Conservation (phyloP, 768 basidiomycete species). For the Kondoa subrosea region DNA sequence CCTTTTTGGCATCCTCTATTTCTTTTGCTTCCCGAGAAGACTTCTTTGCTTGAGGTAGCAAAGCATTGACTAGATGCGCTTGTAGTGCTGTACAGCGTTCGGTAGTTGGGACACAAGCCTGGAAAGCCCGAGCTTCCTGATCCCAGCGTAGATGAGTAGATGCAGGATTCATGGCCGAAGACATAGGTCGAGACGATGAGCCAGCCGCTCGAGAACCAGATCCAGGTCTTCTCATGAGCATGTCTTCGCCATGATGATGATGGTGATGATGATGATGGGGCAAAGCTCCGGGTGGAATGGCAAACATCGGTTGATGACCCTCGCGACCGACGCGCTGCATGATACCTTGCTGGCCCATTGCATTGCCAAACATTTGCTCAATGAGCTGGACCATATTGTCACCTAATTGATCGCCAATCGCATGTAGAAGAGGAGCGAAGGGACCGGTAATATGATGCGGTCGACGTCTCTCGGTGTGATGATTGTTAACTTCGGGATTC, state of each 20-base stretch:
- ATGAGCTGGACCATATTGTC: conserved; percentile 65
- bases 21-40: neutral
- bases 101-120: neutral
- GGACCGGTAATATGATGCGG: conserved; percentile 39
- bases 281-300: neutral
- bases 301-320: neutral
- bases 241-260: neutral
- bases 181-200: neutral
- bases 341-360: neutral
- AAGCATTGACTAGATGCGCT: neutral
- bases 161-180: neutral
- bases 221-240: neutral
- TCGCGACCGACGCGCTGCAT: neutral
- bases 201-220: neutral
- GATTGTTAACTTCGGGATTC: neutral
- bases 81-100: neutral
- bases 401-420: conserved; percentile 61
- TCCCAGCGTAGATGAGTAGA: conserved; percentile 3
- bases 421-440: conserved; percentile 34
- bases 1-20: neutral
- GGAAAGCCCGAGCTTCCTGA: conserved; percentile 7
- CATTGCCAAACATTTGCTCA: conserved; percentile 48
- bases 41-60: conserved; percentile 3
- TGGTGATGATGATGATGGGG: neutral
- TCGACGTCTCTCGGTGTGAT: conserved; percentile 32